Base-by-base conservation (phyloP, 495 filamentous ascomycete species). In the Penicillium pulvis region DNA sequence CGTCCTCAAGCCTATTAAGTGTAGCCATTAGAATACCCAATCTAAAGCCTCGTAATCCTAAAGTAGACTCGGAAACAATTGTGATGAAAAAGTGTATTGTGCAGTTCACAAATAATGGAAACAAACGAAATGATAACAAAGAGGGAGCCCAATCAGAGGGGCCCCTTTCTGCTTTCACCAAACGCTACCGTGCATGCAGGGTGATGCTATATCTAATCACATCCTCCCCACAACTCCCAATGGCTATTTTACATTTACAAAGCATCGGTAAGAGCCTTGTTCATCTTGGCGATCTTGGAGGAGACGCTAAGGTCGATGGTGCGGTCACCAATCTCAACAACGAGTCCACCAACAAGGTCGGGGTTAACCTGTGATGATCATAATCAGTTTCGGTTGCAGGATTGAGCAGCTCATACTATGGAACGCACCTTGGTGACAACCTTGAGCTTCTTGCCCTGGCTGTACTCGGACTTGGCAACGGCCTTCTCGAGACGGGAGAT, bases 261-360 rank as follows among this genome's bases (percentile, higher is more conserved):
- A 73, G 89, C 84, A 80, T 98, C 95, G 60, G 84, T 91, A 68
- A 98, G 88, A 71, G 96, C 88, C 87, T 98, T 98, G 90, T 98
- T 98, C 87, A 98, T 89, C 85, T 92, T 95, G 75, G 90, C 82
- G 78, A 98, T 89, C 86, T 91, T 94, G 71, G 90, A 81, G 14
- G 94, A 94, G 65, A 98, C 91, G 80, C 89, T 93, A 58, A 97
- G 89, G 78, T 98, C 94, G 71, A 98, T 94, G 71, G 94, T 98
- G 68, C 95, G 89, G 83, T 97, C 95, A 68, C 92, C 93, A 66
- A 98, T 90, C 76, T 98, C 93, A 68, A 98, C 94, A 60, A 98
- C 76, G 51, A 98, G 87, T 20, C 94, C 94, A 50, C 94, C 94
- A 56, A 95, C 75, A 69, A 98, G 94, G 43, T 97, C 93, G 57